A percentile compares a stretch with the other conserved stretches of the same genome.
Evolutionary conservation across 805 yeast species (phyloP).

Genomic region (Saccharomycopsis malanga): DNA sequence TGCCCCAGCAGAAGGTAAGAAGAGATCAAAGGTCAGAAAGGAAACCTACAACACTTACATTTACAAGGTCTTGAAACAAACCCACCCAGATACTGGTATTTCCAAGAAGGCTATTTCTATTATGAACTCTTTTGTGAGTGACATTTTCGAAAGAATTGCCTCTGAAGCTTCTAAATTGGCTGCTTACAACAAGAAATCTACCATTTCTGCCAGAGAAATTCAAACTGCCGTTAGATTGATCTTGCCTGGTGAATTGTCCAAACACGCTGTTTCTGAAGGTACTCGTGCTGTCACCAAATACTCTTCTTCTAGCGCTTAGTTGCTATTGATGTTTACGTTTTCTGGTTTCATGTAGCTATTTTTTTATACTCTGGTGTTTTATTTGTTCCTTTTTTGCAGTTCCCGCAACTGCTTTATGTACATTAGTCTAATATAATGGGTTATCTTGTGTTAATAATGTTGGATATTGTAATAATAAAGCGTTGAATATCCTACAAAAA

Average conservation of each 20-base stretch:
- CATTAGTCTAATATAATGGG: too few species aligned
- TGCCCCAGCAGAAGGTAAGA: conserved; percentile 54
- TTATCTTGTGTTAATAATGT: too few species aligned
- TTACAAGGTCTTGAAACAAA: conserved; percentile 97
- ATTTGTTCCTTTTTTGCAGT: too few species aligned
- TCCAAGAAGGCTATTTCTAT: conserved; percentile 98
- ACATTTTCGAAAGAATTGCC: conserved; percentile 96
- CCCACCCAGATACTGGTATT: conserved; percentile 99
- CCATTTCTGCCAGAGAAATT: conserved; percentile 96
- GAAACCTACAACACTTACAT: conserved; percentile 97
- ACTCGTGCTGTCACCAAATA: conserved; percentile 96
- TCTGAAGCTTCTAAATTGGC: conserved; percentile 97
- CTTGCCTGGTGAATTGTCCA: conserved; percentile 97
- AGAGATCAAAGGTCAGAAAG: conserved; percentile 93
- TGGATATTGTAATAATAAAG: too few species aligned
- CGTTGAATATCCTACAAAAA: too few species aligned
- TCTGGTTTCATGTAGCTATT: too few species aligned
- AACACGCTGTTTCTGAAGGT: conserved; percentile 98
- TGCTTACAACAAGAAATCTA: conserved; percentile 97
- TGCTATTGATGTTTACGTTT: too few species aligned
- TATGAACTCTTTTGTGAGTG: conserved; percentile 97
- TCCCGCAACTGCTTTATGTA: too few species aligned
- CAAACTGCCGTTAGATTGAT: conserved; percentile 98
- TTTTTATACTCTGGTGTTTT: too few species aligned
- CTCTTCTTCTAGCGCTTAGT: conserved; percentile 68